Evolutionary conservation across 257 asterid genomes (phyloP).

Genomic region (Scutellaria minor): DNA sequence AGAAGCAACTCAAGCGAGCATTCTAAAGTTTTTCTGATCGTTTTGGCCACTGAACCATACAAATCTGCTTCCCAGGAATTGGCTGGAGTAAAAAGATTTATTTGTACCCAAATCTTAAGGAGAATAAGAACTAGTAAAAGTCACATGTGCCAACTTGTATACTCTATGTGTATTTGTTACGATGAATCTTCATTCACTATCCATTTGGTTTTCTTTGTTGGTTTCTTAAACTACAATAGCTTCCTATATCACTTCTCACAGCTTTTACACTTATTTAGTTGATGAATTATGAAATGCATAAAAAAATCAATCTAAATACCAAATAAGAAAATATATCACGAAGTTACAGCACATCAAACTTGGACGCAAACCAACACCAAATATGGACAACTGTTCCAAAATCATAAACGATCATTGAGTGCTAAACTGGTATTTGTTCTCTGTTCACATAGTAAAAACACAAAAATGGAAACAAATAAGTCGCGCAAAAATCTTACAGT

Average conservation of each 20-base stretch:
- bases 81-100: neutral
- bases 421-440: slow-evolving; percentile 20
- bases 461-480: slow-evolving; percentile 28
- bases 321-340: slow-evolving; percentile 8
- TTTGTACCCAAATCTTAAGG: no score
- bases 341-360: slow-evolving; percentile 10
- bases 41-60: neutral
- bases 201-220: neutral
- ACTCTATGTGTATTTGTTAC: neutral
- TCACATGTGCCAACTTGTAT: no score
- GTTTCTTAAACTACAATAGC: slow-evolving; percentile 5
- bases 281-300: slow-evolving; percentile 18
- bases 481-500: slow-evolving; percentile 54
- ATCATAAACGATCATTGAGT: slow-evolving; percentile 7
- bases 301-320: slow-evolving; percentile 12
- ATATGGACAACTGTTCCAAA: slow-evolving; percentile 1
- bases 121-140: no score
- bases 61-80: neutral
- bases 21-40: neutral
- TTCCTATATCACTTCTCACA: neutral
- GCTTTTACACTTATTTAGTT: slow-evolving; percentile 10
- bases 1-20: neutral
- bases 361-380: neutral
- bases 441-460: slow-evolving; percentile 1
- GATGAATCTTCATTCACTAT: neutral